Conservation (phyloP, 306 rosid species). For the Echinosophora koreensis region DNA sequence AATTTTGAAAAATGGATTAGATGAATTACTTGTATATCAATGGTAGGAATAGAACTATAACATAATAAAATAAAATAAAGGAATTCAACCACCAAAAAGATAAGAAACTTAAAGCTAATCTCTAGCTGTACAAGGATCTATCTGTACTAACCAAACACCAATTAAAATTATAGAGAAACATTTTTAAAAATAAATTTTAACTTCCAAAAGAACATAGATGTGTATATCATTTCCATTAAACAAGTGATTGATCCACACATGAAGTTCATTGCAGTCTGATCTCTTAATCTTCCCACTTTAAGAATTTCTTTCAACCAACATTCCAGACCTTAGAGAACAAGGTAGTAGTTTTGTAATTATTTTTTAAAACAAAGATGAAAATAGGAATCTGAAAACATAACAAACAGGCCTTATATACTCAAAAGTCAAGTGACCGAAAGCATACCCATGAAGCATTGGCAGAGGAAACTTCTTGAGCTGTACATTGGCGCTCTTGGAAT, state of each 20-base stretch:
- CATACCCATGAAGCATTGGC: slow-evolving; percentile 78
- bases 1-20: neutral
- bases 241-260: slow-evolving; percentile 2
- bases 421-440: slow-evolving; percentile 19
- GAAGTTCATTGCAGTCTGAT: neutral
- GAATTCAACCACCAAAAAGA: neutral
- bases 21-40: neutral
- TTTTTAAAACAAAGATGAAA: too few relatives aligned
- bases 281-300: neutral
- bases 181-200: neutral
- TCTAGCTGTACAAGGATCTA: neutral
- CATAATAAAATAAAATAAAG: too few relatives aligned
- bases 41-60: neutral
- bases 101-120: neutral
- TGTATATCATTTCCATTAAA: neutral
- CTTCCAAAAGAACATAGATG: neutral
- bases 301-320: neutral
- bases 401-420: too few relatives aligned
- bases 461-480: slow-evolving; percentile 76
- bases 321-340: neutral
- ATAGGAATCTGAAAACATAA: too few relatives aligned
- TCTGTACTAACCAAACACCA: neutral
- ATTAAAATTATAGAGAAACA: neutral
- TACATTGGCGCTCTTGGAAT: slow-evolving; percentile 63
- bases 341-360: too few relatives aligned